phyloP scores from a whole-genome alignment of 345 rosid genomes.

The Trapa bicornis region DNA sequence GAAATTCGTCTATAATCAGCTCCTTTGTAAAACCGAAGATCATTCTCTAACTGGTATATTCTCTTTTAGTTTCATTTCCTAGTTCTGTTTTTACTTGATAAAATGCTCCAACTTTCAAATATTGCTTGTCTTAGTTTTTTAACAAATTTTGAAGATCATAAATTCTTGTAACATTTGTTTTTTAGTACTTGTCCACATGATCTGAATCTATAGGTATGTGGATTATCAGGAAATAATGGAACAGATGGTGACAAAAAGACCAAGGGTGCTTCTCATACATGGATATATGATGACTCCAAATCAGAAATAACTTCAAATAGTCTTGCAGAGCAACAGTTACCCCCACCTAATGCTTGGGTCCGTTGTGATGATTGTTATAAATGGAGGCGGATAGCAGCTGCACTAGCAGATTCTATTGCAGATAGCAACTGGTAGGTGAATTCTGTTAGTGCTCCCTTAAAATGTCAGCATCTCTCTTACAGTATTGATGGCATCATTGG shows the following conservation, averaged over 20 bases:
- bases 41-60: constrained; percentile 39
- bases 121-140: background rate
- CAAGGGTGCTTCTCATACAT: constrained; percentile 14
- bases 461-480: background rate
- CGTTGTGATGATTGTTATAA: constrained; percentile 84
- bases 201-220: background rate
- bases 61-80: background rate
- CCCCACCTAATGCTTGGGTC: constrained; percentile 75
- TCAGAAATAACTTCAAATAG: constrained; percentile 22
- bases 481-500: background rate
- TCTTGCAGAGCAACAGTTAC: constrained; percentile 26
- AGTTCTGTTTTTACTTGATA: background rate
- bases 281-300: constrained; percentile 22
- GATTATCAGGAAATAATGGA: constrained; percentile 16
- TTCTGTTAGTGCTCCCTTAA: constrained; percentile 7
- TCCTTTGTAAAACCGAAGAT: constrained; percentile 16
- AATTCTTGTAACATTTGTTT: background rate
- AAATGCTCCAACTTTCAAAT: background rate
- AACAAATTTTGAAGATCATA: background rate
- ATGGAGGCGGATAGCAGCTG: constrained; percentile 87
- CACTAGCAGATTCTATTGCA: constrained; percentile 45
- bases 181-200: background rate
- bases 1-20: constrained; percentile 21
- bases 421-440: constrained; percentile 60
- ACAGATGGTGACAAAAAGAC: constrained; percentile 19